Conservation (phyloP, 495 filamentous ascomycete genomes). For the Parathielavia appendiculata region DNA sequence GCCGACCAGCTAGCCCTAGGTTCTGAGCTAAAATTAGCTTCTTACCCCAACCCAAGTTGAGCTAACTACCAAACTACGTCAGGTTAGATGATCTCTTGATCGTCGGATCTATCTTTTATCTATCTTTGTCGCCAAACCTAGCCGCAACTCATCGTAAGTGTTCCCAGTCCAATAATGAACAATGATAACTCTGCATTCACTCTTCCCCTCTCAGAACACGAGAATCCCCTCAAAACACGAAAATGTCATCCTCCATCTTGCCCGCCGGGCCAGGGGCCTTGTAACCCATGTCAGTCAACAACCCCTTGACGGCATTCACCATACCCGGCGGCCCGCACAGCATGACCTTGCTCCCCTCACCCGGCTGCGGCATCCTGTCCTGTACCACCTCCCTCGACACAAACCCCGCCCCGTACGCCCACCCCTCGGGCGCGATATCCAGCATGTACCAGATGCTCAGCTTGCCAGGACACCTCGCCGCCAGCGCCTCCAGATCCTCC, state of each 20-base stretch:
- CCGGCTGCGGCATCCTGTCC: conserved; percentile 81
- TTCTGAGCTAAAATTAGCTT: no score
- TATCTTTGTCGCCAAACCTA: no score
- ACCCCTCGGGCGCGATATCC: conserved; percentile 72
- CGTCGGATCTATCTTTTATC: no score
- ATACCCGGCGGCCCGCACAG: conserved; percentile 81
- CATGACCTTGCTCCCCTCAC: conserved; percentile 85
- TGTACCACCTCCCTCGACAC: conserved; percentile 84
- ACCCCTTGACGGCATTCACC: conserved; percentile 82
- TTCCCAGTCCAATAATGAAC: no score
- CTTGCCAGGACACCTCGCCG: conserved; percentile 83
- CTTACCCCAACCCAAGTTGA: no score
- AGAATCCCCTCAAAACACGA: neutral
- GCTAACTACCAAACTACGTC: no score
- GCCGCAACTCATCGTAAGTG: no score
- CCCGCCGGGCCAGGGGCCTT: conserved; percentile 12
- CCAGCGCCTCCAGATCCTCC: conserved; percentile 70
- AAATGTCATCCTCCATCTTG: neutral
- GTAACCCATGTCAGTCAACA: conserved; percentile 86
- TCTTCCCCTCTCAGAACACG: no score
- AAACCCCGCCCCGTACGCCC: conserved; percentile 68
- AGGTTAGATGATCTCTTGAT: no score
- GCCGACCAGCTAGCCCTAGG: no score
- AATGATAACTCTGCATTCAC: no score
- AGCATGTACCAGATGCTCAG: conserved; percentile 86